Conservation (phyloP, 257 asterid species). For the Fraxinus quadrangulata region DNA sequence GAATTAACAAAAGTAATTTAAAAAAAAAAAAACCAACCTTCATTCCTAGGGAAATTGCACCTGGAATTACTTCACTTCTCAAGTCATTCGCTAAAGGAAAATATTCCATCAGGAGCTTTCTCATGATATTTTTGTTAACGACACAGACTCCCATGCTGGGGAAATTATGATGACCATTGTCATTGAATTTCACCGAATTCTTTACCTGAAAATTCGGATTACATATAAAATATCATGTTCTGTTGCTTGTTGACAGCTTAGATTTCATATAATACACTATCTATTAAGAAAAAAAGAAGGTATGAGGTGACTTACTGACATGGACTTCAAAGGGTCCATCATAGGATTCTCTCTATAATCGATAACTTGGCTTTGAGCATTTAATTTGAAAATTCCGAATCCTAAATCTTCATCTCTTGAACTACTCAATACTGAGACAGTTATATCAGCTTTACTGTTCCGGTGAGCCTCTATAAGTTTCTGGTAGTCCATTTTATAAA, state of each 20-base stretch:
- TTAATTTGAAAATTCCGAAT: slow-evolving; percentile 53
- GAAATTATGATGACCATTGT: slow-evolving; percentile 18
- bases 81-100: slow-evolving; percentile 71
- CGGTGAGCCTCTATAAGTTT: slow-evolving; percentile 57
- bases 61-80: slow-evolving; percentile 63
- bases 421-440: slow-evolving; percentile 48
- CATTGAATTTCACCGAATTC: slow-evolving; percentile 4
- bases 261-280: too few relatives aligned
- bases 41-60: slow-evolving; percentile 80
- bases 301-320: slow-evolving; percentile 30
- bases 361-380: slow-evolving; percentile 49
- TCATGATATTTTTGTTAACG: slow-evolving; percentile 62
- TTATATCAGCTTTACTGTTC: slow-evolving; percentile 49
- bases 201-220: slow-evolving; percentile 43
- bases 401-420: slow-evolving; percentile 40
- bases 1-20: neutral
- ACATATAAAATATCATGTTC: neutral
- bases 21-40: slow-evolving; percentile 41
- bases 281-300: neutral
- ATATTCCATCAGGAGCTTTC: slow-evolving; percentile 60
- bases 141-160: slow-evolving; percentile 83
- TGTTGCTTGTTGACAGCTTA: neutral
- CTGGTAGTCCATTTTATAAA: slow-evolving; percentile 81
- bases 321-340: slow-evolving; percentile 9
- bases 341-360: slow-evolving; percentile 42